Evolutionary conservation across 164 flowering plant species (phyloP).

Genomic region (Piper betle): DNA sequence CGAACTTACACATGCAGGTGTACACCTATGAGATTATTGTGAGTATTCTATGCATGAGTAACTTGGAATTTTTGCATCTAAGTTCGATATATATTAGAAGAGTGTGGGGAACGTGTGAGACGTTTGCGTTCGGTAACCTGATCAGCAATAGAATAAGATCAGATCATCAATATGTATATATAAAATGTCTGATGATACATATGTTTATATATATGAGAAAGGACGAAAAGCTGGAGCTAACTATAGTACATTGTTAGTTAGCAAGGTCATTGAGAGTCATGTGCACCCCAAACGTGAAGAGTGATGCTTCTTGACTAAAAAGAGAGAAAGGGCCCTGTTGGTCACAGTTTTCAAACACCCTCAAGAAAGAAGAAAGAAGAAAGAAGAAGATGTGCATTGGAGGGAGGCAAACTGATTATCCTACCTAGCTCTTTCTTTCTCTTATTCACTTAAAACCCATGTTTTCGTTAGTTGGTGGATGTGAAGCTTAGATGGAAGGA

Average conservation of each 20-base stretch:
- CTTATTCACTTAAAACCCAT: not conserved
- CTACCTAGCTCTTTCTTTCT: not conserved
- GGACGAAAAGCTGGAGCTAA: not conserved
- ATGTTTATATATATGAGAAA: not conserved
- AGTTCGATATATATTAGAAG: not conserved
- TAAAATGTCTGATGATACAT: too few relatives aligned
- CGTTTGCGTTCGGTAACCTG: conserved; percentile 4
- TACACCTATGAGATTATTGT: not conserved
- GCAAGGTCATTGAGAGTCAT: not conserved
- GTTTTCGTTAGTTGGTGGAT: conserved; percentile 3
- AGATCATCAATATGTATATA: too few relatives aligned
- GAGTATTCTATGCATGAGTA: not conserved
- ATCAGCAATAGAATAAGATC: not conserved
- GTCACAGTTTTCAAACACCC: not conserved
- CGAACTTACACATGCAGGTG: not conserved
- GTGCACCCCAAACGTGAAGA: not conserved
- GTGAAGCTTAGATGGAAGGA: not conserved
- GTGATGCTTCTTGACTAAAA: not conserved
- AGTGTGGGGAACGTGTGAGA: conserved; percentile 3
- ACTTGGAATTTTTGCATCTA: conserved; percentile 3
- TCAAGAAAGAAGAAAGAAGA: not conserved
- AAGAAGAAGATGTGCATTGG: not conserved
- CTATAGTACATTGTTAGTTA: not conserved
- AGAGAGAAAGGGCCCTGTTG: not conserved
- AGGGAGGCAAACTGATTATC: not conserved